Evolutionary conservation across 2,329 filamentous ascomycete species (phyloP), one percentile per base, ranked within the genome.

Genomic region (Pseudogymnoascus sp.): DNA sequence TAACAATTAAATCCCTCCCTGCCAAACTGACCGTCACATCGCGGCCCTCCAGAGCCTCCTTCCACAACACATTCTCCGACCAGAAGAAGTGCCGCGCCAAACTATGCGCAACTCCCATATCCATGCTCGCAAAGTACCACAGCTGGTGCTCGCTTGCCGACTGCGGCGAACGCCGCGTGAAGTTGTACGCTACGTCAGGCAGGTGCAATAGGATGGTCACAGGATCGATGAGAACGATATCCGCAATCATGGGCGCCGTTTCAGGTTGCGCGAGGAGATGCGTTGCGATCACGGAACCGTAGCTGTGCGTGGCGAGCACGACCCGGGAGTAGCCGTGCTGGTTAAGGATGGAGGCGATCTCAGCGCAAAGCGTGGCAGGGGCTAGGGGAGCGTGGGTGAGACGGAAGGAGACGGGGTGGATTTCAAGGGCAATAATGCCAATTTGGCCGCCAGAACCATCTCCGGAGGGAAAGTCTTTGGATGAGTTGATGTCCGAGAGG

Each of bases 151-250:
- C 84, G 66, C 83, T 85, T n/a, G 84, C 80, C 62, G 60, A 71
- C 68, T 65, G 74, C 16, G 78, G 79, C 62, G 71, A 71, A 35
- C 76, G 70, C 65, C 73, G 75, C 16, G 79, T 79, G 70, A 88
- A 88, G 67, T 87, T 88, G 71, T 84, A 87, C 1, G 84, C 83
- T 7, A 88, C 83, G 66, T 86, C 81, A 3, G 84, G 84, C 7
- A 86, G 78, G 70, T 88, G 84, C 2, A 88, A 74, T 1, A 86
- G 72, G 56, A 87, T 79, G 0, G 81, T 81, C 0, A 88, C 82
- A 0, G 85, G 85, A 68, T 87, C 85, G 33, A 87, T 77, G 24
- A 87, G 76, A 0, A 88, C 68, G 2, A 82, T 72, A 0, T 81
- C 76, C 0, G 79, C 78, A 41, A 87, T 80, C 16, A 75, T 78